Percentiles rank a stretch among this genome's conserved stretches.
Evolutionary conservation across 257 asterid species (phyloP).

Genomic region (Solanum sparsipilum): DNA sequence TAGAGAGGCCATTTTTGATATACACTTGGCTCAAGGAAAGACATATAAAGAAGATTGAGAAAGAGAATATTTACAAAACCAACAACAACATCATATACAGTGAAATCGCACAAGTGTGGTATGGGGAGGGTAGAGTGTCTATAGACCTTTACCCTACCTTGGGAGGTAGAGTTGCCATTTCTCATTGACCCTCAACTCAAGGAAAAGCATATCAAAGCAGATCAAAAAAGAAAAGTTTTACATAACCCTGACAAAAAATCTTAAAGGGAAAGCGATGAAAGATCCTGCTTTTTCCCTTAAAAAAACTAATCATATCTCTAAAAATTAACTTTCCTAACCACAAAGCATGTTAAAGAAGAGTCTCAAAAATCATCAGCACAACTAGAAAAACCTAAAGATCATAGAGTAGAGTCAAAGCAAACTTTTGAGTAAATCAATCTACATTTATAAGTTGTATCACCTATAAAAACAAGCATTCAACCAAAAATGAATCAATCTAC

Average conservation of each 20-base stretch:
- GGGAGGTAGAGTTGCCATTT: no score
- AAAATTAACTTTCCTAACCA: not conserved
- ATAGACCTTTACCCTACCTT: no score
- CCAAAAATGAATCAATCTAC: not conserved
- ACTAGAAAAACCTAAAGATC: not conserved
- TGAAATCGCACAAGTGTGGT: no score
- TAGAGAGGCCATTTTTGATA: no score
- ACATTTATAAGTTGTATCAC: not conserved
- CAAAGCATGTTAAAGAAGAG: not conserved
- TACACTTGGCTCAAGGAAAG: not conserved
- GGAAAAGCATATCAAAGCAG: no score
- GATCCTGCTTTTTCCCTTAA: not conserved
- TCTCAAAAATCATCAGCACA: not conserved
- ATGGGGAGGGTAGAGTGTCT: no score
- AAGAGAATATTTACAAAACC: no score
- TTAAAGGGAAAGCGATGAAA: not conserved
- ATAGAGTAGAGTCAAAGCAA: not conserved
- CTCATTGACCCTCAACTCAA: no score
- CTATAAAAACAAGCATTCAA: not conserved
- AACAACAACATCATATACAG: no score
- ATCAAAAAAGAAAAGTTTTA: no score
- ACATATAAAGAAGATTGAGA: not conserved
- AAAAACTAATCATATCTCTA: not conserved
- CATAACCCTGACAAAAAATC: no score
- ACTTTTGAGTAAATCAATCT: not conserved